phyloP scores from a whole-genome alignment of 73 alveolate genomes.

The Stentor coeruleus region DNA sequence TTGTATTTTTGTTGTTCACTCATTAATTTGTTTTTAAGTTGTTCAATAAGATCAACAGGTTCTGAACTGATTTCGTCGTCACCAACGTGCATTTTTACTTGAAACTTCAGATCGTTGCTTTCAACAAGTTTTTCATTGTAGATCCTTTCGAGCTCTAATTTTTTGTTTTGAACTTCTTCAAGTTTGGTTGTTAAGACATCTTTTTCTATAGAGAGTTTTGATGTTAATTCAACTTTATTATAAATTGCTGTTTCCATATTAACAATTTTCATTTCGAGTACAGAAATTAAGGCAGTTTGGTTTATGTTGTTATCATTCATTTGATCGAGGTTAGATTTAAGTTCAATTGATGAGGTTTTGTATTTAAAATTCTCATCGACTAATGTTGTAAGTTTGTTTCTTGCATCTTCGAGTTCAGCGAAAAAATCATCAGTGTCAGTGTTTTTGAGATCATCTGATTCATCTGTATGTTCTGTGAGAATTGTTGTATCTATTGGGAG shows the following conservation, averaged over 20 bases:
- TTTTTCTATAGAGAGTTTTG: slow-evolving; percentile 20
- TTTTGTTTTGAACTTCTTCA: neutral
- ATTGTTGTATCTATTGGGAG: too few species aligned
- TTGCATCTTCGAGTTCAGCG: neutral
- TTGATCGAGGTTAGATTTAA: neutral
- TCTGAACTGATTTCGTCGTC: neutral
- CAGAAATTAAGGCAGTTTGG: slow-evolving; percentile 54
- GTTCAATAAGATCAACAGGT: neutral
- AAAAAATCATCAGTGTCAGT: neutral
- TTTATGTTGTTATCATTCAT: slow-evolving; percentile 38
- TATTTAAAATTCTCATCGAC: slow-evolving; percentile 31
- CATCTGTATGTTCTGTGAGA: too few species aligned
- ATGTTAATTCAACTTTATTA: neutral
- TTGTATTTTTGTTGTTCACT: neutral
- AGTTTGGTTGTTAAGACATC: neutral
- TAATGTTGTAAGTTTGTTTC: neutral
- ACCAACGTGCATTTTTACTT: neutral
- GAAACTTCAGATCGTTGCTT: neutral
- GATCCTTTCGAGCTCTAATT: neutral
- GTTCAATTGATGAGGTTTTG: slow-evolving; percentile 30
- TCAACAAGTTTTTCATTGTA: slow-evolving; percentile 16
- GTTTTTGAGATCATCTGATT: too few species aligned
- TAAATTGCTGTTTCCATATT: slow-evolving; percentile 6
- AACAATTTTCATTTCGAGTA: slow-evolving; percentile 39
- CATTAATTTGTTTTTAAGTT: neutral